Conservation (phyloP, 345 rosid species). For the Eutrema yunnanense region DNA sequence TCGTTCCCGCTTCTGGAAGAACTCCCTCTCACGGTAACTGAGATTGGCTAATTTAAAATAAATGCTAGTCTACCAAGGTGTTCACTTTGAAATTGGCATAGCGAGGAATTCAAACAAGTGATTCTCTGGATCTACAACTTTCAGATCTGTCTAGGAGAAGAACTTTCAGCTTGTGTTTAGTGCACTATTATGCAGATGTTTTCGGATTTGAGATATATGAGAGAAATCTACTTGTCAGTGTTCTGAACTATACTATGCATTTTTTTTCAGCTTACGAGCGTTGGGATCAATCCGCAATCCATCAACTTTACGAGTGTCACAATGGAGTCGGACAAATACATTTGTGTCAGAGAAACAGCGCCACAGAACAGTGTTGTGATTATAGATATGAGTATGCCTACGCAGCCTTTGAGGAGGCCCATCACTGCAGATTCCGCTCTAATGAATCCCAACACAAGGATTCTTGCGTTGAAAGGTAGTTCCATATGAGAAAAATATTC, state of each 20-base stretch:
- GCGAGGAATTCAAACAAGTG: too few relatives aligned
- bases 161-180: too few relatives aligned
- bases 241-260: too few relatives aligned
- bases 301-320: conserved; percentile 91
- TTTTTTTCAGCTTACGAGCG: conserved; percentile 59
- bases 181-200: background rate
- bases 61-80: too few relatives aligned
- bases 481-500: too few relatives aligned
- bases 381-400: conserved; percentile 89
- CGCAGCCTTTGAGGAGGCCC: conserved; percentile 92
- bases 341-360: conserved; percentile 94
- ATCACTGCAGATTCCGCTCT: conserved; percentile 95
- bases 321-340: conserved; percentile 97
- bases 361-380: conserved; percentile 96
- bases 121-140: too few relatives aligned
- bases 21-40: too few relatives aligned
- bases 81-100: too few relatives aligned
- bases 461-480: conserved; percentile 79
- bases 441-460: conserved; percentile 85
- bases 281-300: conserved; percentile 81
- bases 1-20: too few relatives aligned
- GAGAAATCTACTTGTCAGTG: too few relatives aligned
- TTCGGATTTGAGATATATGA: background rate
- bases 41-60: too few relatives aligned
- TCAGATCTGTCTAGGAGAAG: too few relatives aligned